Evolutionary conservation across 805 yeast species (phyloP), one percentile per base, ranked within the genome.

Genomic region (Cyberlindnera euphorbiiphila): DNA sequence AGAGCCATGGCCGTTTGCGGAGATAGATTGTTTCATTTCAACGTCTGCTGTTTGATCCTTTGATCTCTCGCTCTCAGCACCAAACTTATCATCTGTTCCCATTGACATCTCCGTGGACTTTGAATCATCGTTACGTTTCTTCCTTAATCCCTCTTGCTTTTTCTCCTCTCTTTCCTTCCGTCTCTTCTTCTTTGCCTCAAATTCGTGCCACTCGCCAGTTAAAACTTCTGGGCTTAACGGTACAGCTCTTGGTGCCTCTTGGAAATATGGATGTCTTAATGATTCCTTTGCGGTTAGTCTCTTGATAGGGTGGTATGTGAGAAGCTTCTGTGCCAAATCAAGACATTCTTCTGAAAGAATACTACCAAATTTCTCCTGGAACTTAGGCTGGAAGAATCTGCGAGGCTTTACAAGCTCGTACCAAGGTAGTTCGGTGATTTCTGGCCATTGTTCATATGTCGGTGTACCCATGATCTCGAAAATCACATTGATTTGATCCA

Each of bases 191-290:
- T 91, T 88, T 3, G 96, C 93, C 54, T 91, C 98, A 59, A 83
- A 91, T 56, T 91, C 98, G 57, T 91, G 98, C 93, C 97, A 91
- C 59, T 94, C 98, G 4, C 93, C 94, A 38, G 68, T 66, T 20
- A 69, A 68, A 20, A 69, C 64, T 46, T 82, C 66, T 37, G 78
- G 69, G 9, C 64, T 58, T 25, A 86, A 65, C 6, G 79, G 77
- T 44, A 72, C 78, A 1, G 85, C 80, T 22, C 50, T 47, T 0
- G 96, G 96, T 6, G 74, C 80, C 32, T 78, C 82, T 3, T 59
- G 57, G 53, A 91, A 93, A 62, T 85, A 93, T 2, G 64, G 66
- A 57, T 86, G 86, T 24, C 66, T 51, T 22, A 93, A 68, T 0
- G 96, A 95, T 22, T 74, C 72, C 2, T 60, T 60, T 0, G 97